Evolutionary conservation across 495 filamentous ascomycete species (phyloP), one percentile per base, ranked within the genome.

Genomic region (Jackrogersella multiformis): DNA sequence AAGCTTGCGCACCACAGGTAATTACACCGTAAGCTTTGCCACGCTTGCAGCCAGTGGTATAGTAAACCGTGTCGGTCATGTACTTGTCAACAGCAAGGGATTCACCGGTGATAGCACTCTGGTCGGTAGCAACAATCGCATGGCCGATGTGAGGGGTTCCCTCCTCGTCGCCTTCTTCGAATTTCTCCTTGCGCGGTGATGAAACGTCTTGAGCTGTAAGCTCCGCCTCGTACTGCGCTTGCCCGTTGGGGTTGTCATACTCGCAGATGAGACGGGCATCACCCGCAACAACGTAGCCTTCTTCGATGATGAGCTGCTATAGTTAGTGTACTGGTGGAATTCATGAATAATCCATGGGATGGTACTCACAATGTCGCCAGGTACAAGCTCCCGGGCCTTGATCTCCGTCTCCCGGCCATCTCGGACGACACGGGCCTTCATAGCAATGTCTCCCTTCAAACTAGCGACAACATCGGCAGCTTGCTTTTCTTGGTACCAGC

Each of bases 21-120:
- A 92, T 84, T 62, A 95, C 83, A 75, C 92, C 85, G 76, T 87
- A 88, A 32, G 89, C 90, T 77, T 91, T 85, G 72, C 92, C 92
- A 79, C 92, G 91, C 82, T 94, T 96, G 80, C 94, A 88, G 56
- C 86, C 87, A 9, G 92, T 94, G 13, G 92, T 94, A 69, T 91
- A 86, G 76, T 89, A 96, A 74, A 89, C 89, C 56, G 78, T 79
- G 77, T 95, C 92, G 49, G 85, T 86, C 74, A 88, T 87, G 76
- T 88, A 85, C 79, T 93, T 96, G 74, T 93, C 90, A 65, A 94
- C 92, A 51, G 92, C 92, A 59, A 96, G 86, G 64, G 93, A 96
- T 80, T 97, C 93, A 58, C 93, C 93, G 15, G 93, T 96, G 73
- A 97, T 91, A 64, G 90, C 85, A 65, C 92, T 95, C 78, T 96